A percentile compares a stretch with the other conserved stretches of the same genome.
phyloP scores from a whole-genome alignment of 306 rosid species.

The Cotoneaster glaucophyllus region DNA sequence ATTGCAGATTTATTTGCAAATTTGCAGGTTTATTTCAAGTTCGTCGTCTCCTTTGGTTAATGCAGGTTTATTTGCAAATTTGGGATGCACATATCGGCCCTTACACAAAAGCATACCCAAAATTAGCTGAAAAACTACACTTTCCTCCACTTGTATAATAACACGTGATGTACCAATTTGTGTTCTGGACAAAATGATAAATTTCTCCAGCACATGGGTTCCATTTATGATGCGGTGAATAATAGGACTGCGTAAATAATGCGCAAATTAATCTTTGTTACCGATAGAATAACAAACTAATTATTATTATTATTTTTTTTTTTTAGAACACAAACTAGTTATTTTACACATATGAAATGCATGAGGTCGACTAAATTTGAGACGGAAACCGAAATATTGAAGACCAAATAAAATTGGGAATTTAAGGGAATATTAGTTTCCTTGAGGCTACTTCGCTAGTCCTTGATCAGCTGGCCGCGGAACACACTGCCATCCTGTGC shows the following conservation, averaged over 20 bases:
- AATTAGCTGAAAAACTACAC: too few species aligned
- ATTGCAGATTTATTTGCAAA: too few species aligned
- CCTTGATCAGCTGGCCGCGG: slow-evolving; percentile 52
- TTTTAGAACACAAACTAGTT: neutral
- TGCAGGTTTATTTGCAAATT: too few species aligned
- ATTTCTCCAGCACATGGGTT: neutral
- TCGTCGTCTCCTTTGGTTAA: too few species aligned
- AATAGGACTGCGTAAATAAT: neutral
- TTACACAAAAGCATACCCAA: too few species aligned
- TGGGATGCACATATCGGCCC: too few species aligned
- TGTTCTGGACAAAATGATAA: too few species aligned
- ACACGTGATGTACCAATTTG: rapidly evolving
- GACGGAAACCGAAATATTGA: neutral
- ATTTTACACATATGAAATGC: neutral
- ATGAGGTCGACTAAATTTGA: neutral
- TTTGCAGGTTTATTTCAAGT: too few species aligned
- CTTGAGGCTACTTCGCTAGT: slow-evolving; percentile 1
- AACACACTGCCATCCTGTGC: slow-evolving; percentile 68
- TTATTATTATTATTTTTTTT: too few species aligned
- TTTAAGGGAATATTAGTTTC: neutral
- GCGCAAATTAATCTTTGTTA: neutral
- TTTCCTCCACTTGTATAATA: too few species aligned
- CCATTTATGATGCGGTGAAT: neutral
- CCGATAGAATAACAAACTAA: neutral
- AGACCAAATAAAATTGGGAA: neutral